Evolutionary conservation across 306 rosid species (phyloP), one percentile per base, ranked within the genome.

Genomic region (Cucumis cinereus): DNA sequence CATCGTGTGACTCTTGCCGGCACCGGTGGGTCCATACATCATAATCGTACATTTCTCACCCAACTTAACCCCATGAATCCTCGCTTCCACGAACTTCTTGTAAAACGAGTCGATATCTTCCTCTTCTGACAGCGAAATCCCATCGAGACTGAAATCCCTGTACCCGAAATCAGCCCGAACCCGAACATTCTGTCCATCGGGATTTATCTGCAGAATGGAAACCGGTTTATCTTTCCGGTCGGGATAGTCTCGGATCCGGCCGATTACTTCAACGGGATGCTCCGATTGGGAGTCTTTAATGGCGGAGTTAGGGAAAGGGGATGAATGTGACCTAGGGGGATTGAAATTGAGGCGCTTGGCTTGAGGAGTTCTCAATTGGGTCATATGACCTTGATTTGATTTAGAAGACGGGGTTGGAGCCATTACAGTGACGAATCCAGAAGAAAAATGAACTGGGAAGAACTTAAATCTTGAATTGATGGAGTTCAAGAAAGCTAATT

Each of bases 1-100:
- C 99, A 95, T 95, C 6, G 92, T 90, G 78, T 95, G 96, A 68
- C 99, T 95, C 91, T 95, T 95, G 2, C 99, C 99, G 57, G 99
- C 89, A 55, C 99, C 99, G 2, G 98, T 95, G 0, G 99, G 99
- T 2, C 99, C 98, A 47, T 95, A 95, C 99, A 90, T 95, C 99
- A 95, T 95, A 16, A 95, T 79, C 15, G 99, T 95, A 40, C 98
- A 95, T 74, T 95, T 95, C 69, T 95, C 96, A 11, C 99, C 99
- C 47, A 88, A 52, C 57, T 84, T 91, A 60, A 95, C 96, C 1
- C 92, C 89, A 56, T 81, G 80, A 33, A 95, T 88, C 86, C 99
- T 90, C 4, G 98, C 91, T 69, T 86, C 81, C 20, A 95, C 98
- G 50, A 88, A 95, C 8, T 89, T 90, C 57, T 84, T 82, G 57